phyloP scores from a whole-genome alignment of 2,329 filamentous ascomycete genomes.

The Ambrosiella beaveri region DNA sequence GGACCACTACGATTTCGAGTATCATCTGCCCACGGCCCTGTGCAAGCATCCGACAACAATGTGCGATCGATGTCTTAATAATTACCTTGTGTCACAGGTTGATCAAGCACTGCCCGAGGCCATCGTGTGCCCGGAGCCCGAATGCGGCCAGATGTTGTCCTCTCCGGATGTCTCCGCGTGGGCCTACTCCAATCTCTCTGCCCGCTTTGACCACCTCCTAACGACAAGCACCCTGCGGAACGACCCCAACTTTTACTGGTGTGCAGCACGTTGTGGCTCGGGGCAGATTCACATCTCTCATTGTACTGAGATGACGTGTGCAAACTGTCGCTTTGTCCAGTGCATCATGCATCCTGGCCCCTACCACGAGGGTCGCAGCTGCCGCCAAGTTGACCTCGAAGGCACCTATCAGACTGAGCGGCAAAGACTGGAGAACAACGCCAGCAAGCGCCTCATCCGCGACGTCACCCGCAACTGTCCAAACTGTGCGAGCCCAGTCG shows the following conservation, averaged over 20 bases:
- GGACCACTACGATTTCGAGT: slow-evolving; percentile 8
- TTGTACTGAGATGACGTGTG: slow-evolving; percentile 21
- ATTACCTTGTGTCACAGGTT: background rate
- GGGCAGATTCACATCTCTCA: slow-evolving; percentile 21
- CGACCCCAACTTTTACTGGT: slow-evolving; percentile 22
- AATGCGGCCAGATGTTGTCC: background rate
- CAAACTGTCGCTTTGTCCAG: slow-evolving; percentile 18
- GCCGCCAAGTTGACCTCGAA: slow-evolving; percentile 22
- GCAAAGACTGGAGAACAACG: slow-evolving; percentile 10
- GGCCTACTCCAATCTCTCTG: slow-evolving; percentile 3
- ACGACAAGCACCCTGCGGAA: slow-evolving; percentile 19
- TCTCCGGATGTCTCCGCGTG: background rate
- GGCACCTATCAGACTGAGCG: slow-evolving; percentile 13
- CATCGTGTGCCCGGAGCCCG: slow-evolving; percentile 1
- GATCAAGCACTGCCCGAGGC: background rate
- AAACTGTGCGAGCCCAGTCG: slow-evolving; percentile 20
- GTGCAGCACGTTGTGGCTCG: slow-evolving; percentile 21
- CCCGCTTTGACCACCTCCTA: slow-evolving; percentile 21
- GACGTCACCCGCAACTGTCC: slow-evolving; percentile 22
- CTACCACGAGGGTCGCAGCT: slow-evolving; percentile 24
- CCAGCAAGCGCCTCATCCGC: slow-evolving; percentile 19
- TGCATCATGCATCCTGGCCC: slow-evolving; percentile 22
- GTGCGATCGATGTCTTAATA: slow-evolving; percentile 9
- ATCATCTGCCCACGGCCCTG: background rate
- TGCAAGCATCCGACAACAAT: slow-evolving; percentile 3